Conservation (phyloP, 345 rosid genomes). For the Eucalyptus pumila region DNA sequence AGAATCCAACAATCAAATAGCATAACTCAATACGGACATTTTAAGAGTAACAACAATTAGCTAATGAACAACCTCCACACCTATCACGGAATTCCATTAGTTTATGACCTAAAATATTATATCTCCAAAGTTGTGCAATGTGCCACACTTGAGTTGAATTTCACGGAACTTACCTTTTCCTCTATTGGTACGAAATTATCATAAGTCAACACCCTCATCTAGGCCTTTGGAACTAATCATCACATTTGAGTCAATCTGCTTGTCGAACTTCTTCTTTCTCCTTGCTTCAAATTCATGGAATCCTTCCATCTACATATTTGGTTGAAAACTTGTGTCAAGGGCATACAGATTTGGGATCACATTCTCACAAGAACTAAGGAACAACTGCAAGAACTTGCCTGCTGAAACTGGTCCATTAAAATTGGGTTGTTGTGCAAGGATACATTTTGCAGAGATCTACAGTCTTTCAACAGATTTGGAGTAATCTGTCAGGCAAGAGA, state of each 20-base stretch:
- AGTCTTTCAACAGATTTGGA: conserved; percentile 56
- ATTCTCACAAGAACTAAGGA: neutral
- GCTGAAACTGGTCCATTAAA: conserved; percentile 90
- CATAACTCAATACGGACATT: neutral
- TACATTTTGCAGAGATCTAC: conserved; percentile 80
- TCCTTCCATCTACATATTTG: conserved; percentile 63
- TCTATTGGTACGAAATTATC: neutral
- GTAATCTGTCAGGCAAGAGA: conserved; percentile 46
- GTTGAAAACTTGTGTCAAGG: neutral
- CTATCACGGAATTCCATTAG: neutral
- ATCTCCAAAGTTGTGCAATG: neutral
- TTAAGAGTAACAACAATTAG: neutral
- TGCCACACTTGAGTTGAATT: neutral
- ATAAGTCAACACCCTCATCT: conserved; percentile 86
- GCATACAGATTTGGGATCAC: neutral
- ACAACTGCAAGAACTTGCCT: conserved; percentile 26
- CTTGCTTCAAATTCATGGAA: conserved; percentile 80
- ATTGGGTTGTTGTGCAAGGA: conserved; percentile 87
- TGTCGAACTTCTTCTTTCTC: conserved; percentile 91
- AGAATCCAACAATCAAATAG: neutral
- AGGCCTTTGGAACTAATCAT: conserved; percentile 92
- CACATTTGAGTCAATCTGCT: conserved; percentile 92
- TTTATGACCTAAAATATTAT: neutral
- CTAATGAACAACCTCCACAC: neutral
- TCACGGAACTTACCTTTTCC: neutral